Base-by-base conservation (phyloP, 768 basidiomycete species). In the Russula emetica region DNA sequence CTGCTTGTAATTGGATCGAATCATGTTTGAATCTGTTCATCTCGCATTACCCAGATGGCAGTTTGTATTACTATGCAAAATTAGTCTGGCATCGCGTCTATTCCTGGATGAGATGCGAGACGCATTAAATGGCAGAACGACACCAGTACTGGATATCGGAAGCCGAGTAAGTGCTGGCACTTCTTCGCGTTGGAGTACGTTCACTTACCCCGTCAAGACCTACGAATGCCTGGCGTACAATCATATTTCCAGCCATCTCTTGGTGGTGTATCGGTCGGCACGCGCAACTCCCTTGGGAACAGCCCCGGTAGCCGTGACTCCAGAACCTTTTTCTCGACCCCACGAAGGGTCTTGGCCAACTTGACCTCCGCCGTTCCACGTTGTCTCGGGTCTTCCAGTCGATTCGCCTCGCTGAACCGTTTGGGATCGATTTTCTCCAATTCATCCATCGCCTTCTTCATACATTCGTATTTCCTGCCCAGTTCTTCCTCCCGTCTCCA, bases 391-490 rank as follows among this genome's bases (percentile, higher is more conserved):
- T 94, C 87, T 72, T 90, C 85, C 72, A 76, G 78, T 71, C 82
- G 82, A 71, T 90, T 90, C 28, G 88, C 87, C 76, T 88, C 88
- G 73, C 78, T 78, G 70, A 85, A 90, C 34, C 89, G 76, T 59
- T 75, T 73, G 42, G 75, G 74, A 70, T 90, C 87, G 34, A 79
- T 75, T 56, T 76, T 71, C 66, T 82, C 78, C 68, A 98, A 78
- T 72, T 88, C 85, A 64, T 90, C 86, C 89, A 97, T 94, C 18
- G 95, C 95, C 69, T 76, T 76, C 72, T 78, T 78, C 94, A 97
- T 94, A 70, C 83, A 82, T 60, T 85, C 80, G 70, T 87, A 94
- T 74, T 95, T 95, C 74, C 86, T 81, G 62, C 78, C 77, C 66
- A 91, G 72, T 71, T 92, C 89, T 40, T 79, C 83, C 32, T 86